Evolutionary conservation across 2,329 filamentous ascomycete species (phyloP).

Genomic region (Penicillium sp.): DNA sequence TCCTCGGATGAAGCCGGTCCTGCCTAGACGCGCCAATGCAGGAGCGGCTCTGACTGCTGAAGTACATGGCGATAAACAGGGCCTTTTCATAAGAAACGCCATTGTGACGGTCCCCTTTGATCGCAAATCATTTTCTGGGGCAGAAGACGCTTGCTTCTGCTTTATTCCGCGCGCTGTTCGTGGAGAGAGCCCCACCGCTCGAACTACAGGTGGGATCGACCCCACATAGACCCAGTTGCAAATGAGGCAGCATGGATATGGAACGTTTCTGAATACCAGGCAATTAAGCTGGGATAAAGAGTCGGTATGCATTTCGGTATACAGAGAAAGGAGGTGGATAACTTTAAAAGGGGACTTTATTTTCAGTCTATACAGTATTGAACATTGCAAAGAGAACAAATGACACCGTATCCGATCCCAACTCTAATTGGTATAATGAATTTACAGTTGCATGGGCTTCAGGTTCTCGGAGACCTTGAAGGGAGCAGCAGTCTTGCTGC

Average conservation of each 20-base stretch:
- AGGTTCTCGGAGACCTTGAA: constrained; percentile 64
- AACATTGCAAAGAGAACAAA: constrained; percentile 8
- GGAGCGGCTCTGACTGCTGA: neutral
- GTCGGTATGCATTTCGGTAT: neutral
- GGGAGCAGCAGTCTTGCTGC: constrained; percentile 66
- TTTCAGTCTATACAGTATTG: constrained; percentile 9
- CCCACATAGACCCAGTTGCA: constrained; percentile 7
- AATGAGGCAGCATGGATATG: neutral
- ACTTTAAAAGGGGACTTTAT: constrained; percentile 1
- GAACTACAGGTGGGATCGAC: constrained; percentile 10
- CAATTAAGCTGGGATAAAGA: neutral
- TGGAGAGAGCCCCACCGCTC: constrained; percentile 9
- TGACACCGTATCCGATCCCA: constrained; percentile 10
- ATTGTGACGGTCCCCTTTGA: neutral
- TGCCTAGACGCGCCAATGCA: neutral
- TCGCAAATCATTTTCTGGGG: neutral
- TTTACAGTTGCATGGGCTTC: constrained; percentile 46
- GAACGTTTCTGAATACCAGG: neutral
- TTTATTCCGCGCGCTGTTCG: constrained; percentile 1
- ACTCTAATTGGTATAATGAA: constrained; percentile 10
- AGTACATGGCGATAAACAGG: neutral
- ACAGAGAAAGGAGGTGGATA: neutral
- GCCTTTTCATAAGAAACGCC: neutral
- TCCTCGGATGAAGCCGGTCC: neutral
- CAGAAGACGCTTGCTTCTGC: neutral